Evolutionary conservation across 1,139 yeast genomes (phyloP).

Genomic region (Candida sp.): DNA sequence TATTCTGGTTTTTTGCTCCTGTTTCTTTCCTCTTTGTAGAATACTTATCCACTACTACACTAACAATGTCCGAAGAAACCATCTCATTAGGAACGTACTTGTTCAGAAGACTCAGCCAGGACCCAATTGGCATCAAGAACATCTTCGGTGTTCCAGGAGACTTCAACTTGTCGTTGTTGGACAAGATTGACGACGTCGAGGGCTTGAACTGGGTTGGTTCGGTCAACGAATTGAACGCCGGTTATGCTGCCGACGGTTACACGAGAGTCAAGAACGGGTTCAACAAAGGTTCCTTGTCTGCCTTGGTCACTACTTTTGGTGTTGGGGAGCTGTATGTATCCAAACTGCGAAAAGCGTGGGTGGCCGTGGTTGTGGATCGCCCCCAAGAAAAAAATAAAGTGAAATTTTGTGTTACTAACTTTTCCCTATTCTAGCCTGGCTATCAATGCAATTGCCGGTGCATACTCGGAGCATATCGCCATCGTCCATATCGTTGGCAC

Average conservation of each 20-base stretch:
- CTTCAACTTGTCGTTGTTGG: constrained; percentile 40
- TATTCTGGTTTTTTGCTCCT: neutral
- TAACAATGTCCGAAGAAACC: constrained; percentile 30
- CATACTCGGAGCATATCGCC: constrained; percentile 48
- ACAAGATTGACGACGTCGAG: constrained; percentile 41
- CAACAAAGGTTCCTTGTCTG: constrained; percentile 31
- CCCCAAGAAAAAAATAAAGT: neutral
- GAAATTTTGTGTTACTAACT: neutral
- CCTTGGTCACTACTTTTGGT: constrained; percentile 45
- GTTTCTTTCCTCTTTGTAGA: neutral
- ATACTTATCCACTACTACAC: neutral
- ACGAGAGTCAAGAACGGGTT: constrained; percentile 25
- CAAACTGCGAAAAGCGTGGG: neutral
- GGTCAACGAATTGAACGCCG: constrained; percentile 48
- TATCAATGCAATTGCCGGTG: constrained; percentile 45
- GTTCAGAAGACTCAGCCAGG: constrained; percentile 39
- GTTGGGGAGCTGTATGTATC: constrained; percentile 25
- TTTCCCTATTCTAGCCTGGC: constrained; percentile 24
- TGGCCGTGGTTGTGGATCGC: no score
- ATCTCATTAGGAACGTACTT: constrained; percentile 48
- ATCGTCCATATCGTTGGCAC: constrained; percentile 45
- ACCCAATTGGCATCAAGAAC: constrained; percentile 42
- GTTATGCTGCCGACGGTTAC: constrained; percentile 49
- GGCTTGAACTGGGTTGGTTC: constrained; percentile 46
- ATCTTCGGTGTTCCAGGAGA: constrained; percentile 50